Conservation (phyloP, 768 basidiomycete genomes). For the Tricholoma saponaceum region DNA sequence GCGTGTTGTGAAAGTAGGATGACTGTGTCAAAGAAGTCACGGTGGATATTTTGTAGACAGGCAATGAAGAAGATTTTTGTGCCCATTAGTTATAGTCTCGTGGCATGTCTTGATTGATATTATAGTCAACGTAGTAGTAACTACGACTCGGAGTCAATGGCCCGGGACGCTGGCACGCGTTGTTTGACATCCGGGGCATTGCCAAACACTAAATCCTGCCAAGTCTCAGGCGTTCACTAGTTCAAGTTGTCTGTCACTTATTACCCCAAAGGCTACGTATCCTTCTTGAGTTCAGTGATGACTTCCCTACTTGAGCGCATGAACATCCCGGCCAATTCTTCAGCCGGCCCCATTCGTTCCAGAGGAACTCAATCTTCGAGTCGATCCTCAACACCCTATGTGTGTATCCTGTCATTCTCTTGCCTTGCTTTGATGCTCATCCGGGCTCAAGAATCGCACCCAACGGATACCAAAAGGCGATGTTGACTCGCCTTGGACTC, state of each 20-base stretch:
- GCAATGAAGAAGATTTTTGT: not conserved
- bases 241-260: too few relatives aligned
- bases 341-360: conserved; percentile 45
- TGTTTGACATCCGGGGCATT: not conserved
- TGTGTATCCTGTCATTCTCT: conserved; percentile 33
- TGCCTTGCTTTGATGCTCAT: conserved; percentile 14
- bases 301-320: conserved; percentile 60
- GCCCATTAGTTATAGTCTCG: not conserved
- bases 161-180: not conserved
- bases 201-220: not conserved
- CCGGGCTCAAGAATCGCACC: conserved; percentile 38
- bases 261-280: too few relatives aligned
- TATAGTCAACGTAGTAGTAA: too few relatives aligned
- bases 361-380: conserved; percentile 26
- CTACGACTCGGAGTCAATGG: too few relatives aligned
- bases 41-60: not conserved
- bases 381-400: conserved; percentile 48
- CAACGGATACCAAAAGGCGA: conserved; percentile 62
- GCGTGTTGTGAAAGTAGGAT: too few relatives aligned
- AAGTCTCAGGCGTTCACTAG: too few relatives aligned
- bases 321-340: conserved; percentile 35
- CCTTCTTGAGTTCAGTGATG: conserved; percentile 33
- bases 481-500: conserved; percentile 63
- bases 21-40: not conserved
- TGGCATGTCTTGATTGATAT: not conserved